These are phyloP conservation scores for Trichoderma guizhouense DNA, from an alignment of 2,329 filamentous ascomycete genomes.

Conservation along the genomic window DNA sequence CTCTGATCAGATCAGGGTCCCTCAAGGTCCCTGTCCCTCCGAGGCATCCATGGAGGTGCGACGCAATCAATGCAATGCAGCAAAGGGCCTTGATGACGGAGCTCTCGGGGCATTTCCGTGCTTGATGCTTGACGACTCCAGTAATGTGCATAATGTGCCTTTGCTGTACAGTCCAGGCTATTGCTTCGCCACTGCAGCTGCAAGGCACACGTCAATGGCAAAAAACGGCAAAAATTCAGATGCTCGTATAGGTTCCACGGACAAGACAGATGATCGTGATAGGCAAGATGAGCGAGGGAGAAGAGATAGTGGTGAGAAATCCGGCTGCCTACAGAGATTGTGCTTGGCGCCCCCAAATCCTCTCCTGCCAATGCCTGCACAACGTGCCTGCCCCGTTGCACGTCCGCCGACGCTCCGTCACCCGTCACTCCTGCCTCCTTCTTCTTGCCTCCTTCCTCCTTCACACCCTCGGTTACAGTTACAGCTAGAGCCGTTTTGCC, in stretches of 20 bases:
- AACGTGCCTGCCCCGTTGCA: slow-evolving; percentile 13
- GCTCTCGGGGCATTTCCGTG: background rate
- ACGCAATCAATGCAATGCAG: background rate
- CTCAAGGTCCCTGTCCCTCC: background rate
- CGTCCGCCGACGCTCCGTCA: background rate
- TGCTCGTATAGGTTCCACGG: background rate
- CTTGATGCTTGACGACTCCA: background rate
- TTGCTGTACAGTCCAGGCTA: background rate
- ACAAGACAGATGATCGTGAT: background rate
- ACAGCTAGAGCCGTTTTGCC: background rate
- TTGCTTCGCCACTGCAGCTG: background rate
- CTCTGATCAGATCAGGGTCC: slow-evolving; percentile 4
- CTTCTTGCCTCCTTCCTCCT: background rate
- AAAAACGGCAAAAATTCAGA: background rate
- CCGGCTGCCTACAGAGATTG: background rate
- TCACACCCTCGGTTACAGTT: background rate
- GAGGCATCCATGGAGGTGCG: background rate
- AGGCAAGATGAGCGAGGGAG: background rate
- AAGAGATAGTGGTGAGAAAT: background rate
- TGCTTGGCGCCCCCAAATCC: background rate
- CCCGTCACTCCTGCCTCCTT: too few relatives aligned
- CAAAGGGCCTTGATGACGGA: background rate
- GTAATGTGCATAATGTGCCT: background rate
- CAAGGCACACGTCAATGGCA: background rate
- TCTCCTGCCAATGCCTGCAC: slow-evolving; percentile 7